Evolutionary conservation across 1,284 basidiomycete genomes (phyloP).

Genomic region (Xerocomus amazonicus): DNA sequence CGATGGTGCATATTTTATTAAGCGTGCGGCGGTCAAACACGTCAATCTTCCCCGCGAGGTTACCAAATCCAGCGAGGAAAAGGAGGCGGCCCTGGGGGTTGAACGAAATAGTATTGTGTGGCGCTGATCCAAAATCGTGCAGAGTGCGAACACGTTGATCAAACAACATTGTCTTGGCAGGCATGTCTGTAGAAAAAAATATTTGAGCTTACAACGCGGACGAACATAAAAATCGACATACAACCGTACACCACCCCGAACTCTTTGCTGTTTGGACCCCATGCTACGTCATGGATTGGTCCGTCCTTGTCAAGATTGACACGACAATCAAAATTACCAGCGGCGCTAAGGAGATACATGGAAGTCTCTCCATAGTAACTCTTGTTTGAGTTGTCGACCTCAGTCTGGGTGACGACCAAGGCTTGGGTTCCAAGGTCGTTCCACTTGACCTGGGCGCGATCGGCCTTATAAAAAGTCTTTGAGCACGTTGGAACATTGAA

Average conservation of each 20-base stretch:
- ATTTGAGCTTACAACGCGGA: conserved; percentile 1
- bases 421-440: conserved; percentile 88
- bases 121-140: conserved; percentile 88
- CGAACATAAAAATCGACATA: conserved; percentile 41
- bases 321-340: conserved; percentile 93
- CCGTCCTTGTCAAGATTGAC: conserved; percentile 96
- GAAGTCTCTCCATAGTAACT: conserved; percentile 98
- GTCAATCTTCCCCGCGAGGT: conserved; percentile 91
- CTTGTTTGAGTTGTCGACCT: conserved; percentile 96
- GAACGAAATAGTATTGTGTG: conserved; percentile 91
- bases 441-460: conserved; percentile 94
- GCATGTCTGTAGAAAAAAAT: conserved; percentile 67
- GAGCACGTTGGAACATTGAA: conserved; percentile 58
- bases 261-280: conserved; percentile 98
- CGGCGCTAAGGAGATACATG: conserved; percentile 89
- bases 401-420: conserved; percentile 89
- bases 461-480: conserved; percentile 97
- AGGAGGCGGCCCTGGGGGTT: conserved; percentile 90
- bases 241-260: conserved; percentile 96
- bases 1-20: conserved; percentile 81
- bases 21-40: conserved; percentile 88
- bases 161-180: conserved; percentile 89
- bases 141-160: conserved; percentile 86
- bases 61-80: conserved; percentile 92
- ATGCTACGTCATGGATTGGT: conserved; percentile 93